A percentile compares a stretch with the other conserved stretches of the same genome.
phyloP scores from a whole-genome alignment of 2,329 filamentous ascomycete species.

The Xylariaceae sp. region DNA sequence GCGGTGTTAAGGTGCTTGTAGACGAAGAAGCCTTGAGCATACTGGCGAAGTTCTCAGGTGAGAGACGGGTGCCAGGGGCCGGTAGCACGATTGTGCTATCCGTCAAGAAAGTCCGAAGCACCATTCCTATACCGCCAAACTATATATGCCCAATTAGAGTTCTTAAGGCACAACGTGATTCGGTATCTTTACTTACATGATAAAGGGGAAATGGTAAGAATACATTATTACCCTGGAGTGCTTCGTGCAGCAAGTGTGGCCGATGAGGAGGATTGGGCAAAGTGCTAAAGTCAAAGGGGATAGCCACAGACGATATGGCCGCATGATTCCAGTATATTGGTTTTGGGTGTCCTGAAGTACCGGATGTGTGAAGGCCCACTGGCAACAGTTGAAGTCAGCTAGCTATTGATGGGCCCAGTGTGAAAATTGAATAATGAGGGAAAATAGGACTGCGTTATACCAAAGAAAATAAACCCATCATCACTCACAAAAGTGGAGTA shows the following conservation, averaged over 20 bases:
- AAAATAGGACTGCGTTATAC: not conserved
- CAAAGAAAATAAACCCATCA: too few species aligned
- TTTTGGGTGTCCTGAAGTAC: constrained; percentile 36
- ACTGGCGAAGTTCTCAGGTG: constrained; percentile 31
- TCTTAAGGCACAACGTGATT: not conserved
- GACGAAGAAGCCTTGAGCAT: constrained; percentile 28
- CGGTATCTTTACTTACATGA: constrained; percentile 16
- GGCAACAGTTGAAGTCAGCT: constrained; percentile 5
- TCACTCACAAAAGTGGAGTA: too few species aligned
- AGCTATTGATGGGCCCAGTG: not conserved
- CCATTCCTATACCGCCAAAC: constrained; percentile 24
- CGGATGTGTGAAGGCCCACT: constrained; percentile 28
- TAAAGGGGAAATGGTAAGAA: constrained; percentile 23
- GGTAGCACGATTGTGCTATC: constrained; percentile 30
- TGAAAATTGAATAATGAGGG: not conserved
- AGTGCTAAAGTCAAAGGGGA: constrained; percentile 21
- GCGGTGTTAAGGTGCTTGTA: constrained; percentile 18
- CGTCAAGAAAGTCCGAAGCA: constrained; percentile 8
- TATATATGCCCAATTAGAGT: constrained; percentile 7
- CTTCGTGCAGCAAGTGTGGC: constrained; percentile 9
- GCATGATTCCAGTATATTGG: constrained; percentile 37
- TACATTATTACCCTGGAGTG: constrained; percentile 18
- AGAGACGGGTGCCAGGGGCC: constrained; percentile 28
- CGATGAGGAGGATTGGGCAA: constrained; percentile 14
- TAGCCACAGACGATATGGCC: constrained; percentile 20